These are phyloP conservation scores for Colletotrichum limetticola DNA, from an alignment of 2,329 filamentous ascomycete species.

Conservation along the genomic window DNA sequence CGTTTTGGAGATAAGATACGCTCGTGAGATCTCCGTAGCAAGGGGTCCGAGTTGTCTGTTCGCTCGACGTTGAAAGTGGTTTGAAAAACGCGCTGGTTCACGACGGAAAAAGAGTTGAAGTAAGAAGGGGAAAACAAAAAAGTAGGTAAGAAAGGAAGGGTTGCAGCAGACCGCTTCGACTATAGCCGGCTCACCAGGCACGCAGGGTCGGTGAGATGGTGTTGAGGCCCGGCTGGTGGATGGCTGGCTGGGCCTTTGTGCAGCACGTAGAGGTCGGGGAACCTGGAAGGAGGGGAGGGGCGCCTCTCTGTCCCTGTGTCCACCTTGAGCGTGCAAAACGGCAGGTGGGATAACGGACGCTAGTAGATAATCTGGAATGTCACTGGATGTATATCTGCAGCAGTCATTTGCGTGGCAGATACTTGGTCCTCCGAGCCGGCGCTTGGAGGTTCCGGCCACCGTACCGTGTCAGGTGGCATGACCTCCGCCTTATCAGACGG, in stretches of 20 bases:
- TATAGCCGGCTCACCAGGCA: constrained; percentile 30
- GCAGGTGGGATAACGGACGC: background rate
- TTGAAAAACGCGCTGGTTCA: constrained; percentile 14
- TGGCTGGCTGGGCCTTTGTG: constrained; percentile 30
- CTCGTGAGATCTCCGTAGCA: constrained; percentile 26
- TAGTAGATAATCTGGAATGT: background rate
- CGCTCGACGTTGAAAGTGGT: constrained; percentile 17
- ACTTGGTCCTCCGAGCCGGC: constrained; percentile 8
- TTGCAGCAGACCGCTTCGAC: constrained; percentile 29
- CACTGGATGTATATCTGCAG: constrained; percentile 24
- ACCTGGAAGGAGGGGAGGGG: background rate
- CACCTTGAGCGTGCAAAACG: constrained; percentile 20
- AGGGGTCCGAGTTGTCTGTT: constrained; percentile 34
- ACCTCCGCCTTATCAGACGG: constrained; percentile 6
- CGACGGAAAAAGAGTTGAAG: background rate
- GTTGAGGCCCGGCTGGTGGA: constrained; percentile 28
- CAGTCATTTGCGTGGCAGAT: constrained; percentile 2
- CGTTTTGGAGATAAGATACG: constrained; percentile 35
- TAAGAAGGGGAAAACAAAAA: background rate
- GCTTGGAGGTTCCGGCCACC: constrained; percentile 18
- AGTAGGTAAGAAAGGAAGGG: constrained; percentile 1
- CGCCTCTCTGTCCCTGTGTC: background rate
- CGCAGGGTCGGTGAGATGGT: constrained; percentile 34
- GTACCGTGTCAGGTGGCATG: constrained; percentile 30
- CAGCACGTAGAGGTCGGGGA: constrained; percentile 2